Evolutionary conservation across 73 alveolate genomes (phyloP).

Genomic region (Stentor coeruleus): DNA sequence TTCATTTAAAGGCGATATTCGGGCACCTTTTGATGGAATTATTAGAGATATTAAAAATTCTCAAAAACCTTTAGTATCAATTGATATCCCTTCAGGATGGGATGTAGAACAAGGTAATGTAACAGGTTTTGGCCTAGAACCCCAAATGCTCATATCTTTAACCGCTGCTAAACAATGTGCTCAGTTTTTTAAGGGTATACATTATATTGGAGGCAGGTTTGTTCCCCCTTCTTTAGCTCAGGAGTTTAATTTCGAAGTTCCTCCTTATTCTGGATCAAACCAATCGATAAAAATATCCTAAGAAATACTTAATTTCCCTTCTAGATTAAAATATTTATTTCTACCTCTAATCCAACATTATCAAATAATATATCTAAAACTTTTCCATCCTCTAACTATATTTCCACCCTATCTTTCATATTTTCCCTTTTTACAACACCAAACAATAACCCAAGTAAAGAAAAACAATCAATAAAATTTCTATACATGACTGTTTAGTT

Average conservation of each 20-base stretch:
- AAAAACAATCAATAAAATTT: no score
- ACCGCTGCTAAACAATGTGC: constrained; percentile 96
- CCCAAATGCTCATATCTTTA: constrained; percentile 64
- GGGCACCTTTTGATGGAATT: constrained; percentile 90
- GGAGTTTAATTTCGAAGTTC: constrained; percentile 53
- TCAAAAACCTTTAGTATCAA: constrained; percentile 75
- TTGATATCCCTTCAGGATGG: constrained; percentile 99
- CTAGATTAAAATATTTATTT: no score
- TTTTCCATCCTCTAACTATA: no score
- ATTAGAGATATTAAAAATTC: constrained; percentile 65
- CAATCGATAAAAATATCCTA: constrained; percentile 18
- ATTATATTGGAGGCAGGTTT: constrained; percentile 96
- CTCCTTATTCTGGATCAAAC: constrained; percentile 47
- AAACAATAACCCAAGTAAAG: no score
- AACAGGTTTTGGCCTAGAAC: constrained; percentile 27
- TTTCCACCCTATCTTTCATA: no score
- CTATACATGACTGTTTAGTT: no score
- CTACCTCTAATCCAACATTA: no score
- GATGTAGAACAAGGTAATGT: constrained; percentile 95
- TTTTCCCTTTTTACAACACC: no score
- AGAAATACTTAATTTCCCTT: not conserved
- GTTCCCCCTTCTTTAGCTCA: constrained; percentile 76
- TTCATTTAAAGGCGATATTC: constrained; percentile 93
- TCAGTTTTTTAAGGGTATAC: constrained; percentile 80
- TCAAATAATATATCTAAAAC: no score